These are phyloP conservation scores for Tricholoma flavovirens DNA, from an alignment of 768 basidiomycete genomes.

Conservation along the genomic window DNA sequence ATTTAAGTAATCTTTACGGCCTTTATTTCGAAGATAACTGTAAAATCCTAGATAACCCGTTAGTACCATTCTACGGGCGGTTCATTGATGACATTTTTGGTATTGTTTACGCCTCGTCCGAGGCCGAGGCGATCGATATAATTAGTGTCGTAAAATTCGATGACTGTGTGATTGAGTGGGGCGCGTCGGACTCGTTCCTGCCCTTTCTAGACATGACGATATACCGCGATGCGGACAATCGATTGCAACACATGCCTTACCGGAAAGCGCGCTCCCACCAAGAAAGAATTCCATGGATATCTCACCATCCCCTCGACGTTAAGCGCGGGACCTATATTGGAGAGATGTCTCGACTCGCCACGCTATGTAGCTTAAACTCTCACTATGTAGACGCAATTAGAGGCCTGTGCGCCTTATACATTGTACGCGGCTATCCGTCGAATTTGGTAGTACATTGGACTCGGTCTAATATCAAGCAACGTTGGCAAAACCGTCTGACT, in stretches of 20 bases:
- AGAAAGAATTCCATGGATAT: conserved; percentile 19
- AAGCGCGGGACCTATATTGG: too few species aligned
- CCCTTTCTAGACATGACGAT: conserved; percentile 27
- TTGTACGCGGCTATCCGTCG: too few species aligned
- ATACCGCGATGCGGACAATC: conserved; percentile 13
- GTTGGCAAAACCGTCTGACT: too few species aligned
- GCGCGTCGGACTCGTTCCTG: conserved; percentile 1
- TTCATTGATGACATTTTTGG: conserved; percentile 28
- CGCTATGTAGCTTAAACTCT: too few species aligned
- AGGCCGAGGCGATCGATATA: conserved; percentile 10
- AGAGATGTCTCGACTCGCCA: too few species aligned
- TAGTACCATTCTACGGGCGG: conserved; percentile 20
- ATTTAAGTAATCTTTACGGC: too few species aligned
- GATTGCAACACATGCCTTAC: conserved; percentile 9
- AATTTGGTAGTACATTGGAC: too few species aligned
- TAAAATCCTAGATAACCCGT: conserved; percentile 25
- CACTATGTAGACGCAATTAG: too few species aligned
- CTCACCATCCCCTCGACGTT: conserved; percentile 13
- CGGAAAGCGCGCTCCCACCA: conserved; percentile 14
- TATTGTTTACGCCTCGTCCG: conserved; percentile 15
- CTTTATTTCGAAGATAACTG: too few species aligned
- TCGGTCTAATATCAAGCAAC: too few species aligned
- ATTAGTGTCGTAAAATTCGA: conserved; percentile 7
- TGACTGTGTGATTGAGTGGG: conserved; percentile 16
- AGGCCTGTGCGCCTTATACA: too few species aligned